These are phyloP conservation scores for Saksenaea vasiformis DNA, from an alignment of 371 early-diverging fungal species.

Conservation along the genomic window DNA sequence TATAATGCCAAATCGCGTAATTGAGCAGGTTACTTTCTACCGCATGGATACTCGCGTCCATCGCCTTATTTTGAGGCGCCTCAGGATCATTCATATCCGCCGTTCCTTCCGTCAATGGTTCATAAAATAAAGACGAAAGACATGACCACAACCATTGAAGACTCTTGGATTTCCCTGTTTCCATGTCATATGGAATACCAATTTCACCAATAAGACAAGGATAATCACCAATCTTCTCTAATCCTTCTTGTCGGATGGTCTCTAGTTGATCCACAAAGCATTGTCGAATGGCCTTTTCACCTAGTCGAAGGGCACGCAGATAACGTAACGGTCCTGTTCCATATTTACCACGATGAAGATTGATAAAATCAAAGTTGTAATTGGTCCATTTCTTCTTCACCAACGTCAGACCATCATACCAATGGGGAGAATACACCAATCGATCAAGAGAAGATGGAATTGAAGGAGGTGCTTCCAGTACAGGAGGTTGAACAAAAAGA, in stretches of 20 bases:
- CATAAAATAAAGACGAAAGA: neutral
- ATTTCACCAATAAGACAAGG: slow-evolving; percentile 74
- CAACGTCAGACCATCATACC: slow-evolving; percentile 76
- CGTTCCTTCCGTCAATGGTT: neutral
- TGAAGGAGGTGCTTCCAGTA: slow-evolving; percentile 59
- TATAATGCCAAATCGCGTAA: slow-evolving; percentile 72
- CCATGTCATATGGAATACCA: slow-evolving; percentile 77
- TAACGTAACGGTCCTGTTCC: slow-evolving; percentile 52
- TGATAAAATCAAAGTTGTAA: slow-evolving; percentile 68
- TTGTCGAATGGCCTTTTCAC: slow-evolving; percentile 59
- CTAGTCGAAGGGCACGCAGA: slow-evolving; percentile 58
- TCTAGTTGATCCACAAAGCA: slow-evolving; percentile 63
- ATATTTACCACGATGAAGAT: slow-evolving; percentile 66
- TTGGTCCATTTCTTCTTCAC: slow-evolving; percentile 69
- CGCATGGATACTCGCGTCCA: slow-evolving; percentile 72
- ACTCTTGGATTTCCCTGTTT: slow-evolving; percentile 18
- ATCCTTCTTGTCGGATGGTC: slow-evolving; percentile 57
- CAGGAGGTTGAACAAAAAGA: slow-evolving; percentile 71
- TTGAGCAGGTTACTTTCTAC: slow-evolving; percentile 63
- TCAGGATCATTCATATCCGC: slow-evolving; percentile 18
- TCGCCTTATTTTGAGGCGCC: slow-evolving; percentile 61
- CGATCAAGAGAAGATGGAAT: slow-evolving; percentile 43
- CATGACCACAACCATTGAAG: neutral
- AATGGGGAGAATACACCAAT: slow-evolving; percentile 72
- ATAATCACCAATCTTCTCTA: slow-evolving; percentile 41